Conservation (phyloP, 176 grass and related monocot species). For the Otatea glauca region DNA sequence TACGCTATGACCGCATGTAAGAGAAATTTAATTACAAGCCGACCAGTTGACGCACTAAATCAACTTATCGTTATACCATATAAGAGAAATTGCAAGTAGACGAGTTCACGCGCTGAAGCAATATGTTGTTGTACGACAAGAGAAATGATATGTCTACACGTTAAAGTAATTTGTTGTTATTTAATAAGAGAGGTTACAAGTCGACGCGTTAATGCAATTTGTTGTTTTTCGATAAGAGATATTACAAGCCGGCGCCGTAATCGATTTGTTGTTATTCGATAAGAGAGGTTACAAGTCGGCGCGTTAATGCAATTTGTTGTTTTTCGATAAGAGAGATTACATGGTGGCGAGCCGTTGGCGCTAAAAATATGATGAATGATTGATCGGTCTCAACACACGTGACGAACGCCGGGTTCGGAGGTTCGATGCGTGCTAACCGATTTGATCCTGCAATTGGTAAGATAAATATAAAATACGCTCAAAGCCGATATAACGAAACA, state of each 20-base stretch:
- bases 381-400: too few species aligned
- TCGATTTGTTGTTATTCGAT: not conserved
- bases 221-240: not conserved
- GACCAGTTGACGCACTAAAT: not conserved
- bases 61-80: too few species aligned
- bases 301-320: not conserved
- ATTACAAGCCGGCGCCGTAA: not conserved
- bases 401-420: too few species aligned
- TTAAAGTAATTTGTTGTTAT: too few species aligned
- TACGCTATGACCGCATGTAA: not conserved
- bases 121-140: not conserved
- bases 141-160: too few species aligned
- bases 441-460: too few species aligned
- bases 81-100: not conserved
- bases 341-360: too few species aligned
- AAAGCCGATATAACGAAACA: too few species aligned
- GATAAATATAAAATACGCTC: too few species aligned
- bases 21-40: conserved; percentile 21
- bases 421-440: too few species aligned
- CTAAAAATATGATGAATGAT: too few species aligned
- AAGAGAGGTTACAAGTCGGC: not conserved
- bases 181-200: not conserved
- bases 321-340: not conserved
- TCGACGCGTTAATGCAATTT: not conserved
- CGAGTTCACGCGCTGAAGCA: not conserved